A percentile compares a stretch with the other conserved stretches of the same genome.
These are phyloP conservation scores for Arabidopsis hybrid DNA, from an alignment of 441 rosid species.

Conservation along the genomic window DNA sequence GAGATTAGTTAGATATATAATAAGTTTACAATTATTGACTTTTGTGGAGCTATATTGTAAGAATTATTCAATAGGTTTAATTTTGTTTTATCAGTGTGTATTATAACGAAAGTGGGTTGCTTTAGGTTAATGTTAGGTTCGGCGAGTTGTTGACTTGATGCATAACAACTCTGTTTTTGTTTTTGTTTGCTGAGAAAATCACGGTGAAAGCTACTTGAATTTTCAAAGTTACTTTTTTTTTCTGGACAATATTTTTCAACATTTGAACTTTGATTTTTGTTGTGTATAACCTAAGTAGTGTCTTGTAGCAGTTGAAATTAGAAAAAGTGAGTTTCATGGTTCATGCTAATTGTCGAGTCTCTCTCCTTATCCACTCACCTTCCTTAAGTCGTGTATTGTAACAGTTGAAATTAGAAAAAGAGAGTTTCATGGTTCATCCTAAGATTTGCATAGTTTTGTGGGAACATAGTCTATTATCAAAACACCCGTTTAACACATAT, in stretches of 20 bases:
- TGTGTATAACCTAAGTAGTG: conserved; percentile 29
- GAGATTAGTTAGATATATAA: conserved; percentile 25
- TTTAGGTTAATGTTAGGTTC: conserved; percentile 51
- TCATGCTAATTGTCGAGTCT: conserved; percentile 31
- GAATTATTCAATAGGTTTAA: neutral
- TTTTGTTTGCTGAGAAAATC: conserved; percentile 43
- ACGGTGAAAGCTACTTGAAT: conserved; percentile 6
- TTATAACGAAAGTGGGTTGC: conserved; percentile 49
- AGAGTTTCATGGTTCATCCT: too few relatives aligned
- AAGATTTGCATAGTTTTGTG: too few relatives aligned
- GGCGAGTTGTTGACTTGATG: conserved; percentile 61
- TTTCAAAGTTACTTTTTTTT: conserved; percentile 30
- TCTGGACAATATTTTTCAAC: neutral
- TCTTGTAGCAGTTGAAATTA: conserved; percentile 30
- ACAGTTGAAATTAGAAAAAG: too few relatives aligned
- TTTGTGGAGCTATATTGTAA: conserved; percentile 6
- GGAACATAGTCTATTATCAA: too few relatives aligned
- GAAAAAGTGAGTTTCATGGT: conserved; percentile 16
- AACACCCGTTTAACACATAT: too few relatives aligned
- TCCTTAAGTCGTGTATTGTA: too few relatives aligned
- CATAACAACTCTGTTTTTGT: conserved; percentile 42
- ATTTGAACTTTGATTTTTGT: conserved; percentile 11
- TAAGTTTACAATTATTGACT: conserved; percentile 30
- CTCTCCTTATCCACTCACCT: conserved; percentile 20
- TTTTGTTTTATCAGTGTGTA: neutral